Base-by-base conservation (phyloP, 495 filamentous ascomycete species). In the Pseudotulostoma volvatum region DNA sequence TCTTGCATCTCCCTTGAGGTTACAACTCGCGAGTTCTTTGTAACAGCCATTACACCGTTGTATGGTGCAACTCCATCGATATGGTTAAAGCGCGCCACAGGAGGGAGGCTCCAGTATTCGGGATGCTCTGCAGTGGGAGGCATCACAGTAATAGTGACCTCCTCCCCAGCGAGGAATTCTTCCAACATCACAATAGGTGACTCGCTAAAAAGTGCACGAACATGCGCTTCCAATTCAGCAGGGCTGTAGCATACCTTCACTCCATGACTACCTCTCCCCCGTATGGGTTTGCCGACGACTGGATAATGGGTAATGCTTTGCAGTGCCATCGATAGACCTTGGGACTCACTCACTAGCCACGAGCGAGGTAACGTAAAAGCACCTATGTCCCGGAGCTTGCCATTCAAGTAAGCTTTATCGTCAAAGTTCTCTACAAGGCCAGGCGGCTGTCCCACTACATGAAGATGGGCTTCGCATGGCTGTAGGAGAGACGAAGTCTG, bases 121-220 rank as follows among this genome's bases (percentile, higher is more conserved):
- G 40, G 21, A 3, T 21, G 38, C 8, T 36, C 38, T 1, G 45
- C 34, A 0, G 50, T 47, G 4, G 57, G 61, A 4, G 61, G 56
- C 59, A 65, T 60, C 0, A 62, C 53, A 0, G 57, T 61, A 15
- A 65, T 53, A 1, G 61, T 65, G 0, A 50, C 54, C 33, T 65
- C 59, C 40, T 65, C 54, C 13, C 59, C 56, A 17, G 51, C 41
- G 0, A 65, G 50, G 33, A 52, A 61, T 39, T 65, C 52, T 35
- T 65, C 61, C 2, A 61, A 18, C 46, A 61, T 46, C 15, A 56
- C 50, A 5, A 48, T 9, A 2, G 52, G 47, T 1, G 49, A 57
- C 23, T 59, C 57, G 2, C 36, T 8, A 4, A 60, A 37, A 9
- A 63, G 44, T 0, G 15, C 23, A 7, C 37, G 13, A 1, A 57